phyloP scores from a whole-genome alignment of 225 moss, liverwort and hornwort species.

The Marchantia paleacea region DNA sequence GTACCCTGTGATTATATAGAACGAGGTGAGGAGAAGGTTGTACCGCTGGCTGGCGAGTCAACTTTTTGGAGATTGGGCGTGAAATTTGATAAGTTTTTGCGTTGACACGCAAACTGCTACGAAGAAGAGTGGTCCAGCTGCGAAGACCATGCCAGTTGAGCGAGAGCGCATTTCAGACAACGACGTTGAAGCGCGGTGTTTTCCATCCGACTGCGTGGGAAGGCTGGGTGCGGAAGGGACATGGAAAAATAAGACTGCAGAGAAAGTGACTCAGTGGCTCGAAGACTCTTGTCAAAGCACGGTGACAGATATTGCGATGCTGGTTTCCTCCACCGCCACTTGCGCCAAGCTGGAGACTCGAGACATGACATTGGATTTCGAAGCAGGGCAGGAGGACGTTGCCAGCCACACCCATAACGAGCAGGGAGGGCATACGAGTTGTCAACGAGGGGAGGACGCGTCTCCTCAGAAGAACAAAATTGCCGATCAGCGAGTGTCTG shows the following conservation, averaged over 20 bases:
- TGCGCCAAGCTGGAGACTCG: neutral
- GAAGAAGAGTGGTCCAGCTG: neutral
- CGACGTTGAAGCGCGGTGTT: neutral
- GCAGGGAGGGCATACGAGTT: neutral
- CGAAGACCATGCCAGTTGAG: neutral
- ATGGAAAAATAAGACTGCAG: neutral
- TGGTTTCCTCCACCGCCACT: neutral
- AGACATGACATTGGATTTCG: neutral
- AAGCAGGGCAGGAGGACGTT: neutral
- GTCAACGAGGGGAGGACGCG: neutral
- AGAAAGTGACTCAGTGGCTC: slow-evolving; percentile 18
- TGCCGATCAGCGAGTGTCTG: neutral
- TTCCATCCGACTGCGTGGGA: neutral
- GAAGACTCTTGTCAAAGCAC: slow-evolving; percentile 6
- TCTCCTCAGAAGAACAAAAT: neutral
- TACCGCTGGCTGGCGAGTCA: neutral
- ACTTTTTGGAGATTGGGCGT: neutral
- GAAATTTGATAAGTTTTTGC: neutral
- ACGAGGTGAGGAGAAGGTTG: neutral
- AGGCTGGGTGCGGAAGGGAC: neutral
- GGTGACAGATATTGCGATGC: neutral
- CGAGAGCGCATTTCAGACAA: neutral
- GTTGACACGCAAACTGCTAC: neutral
- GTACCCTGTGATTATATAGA: neutral
- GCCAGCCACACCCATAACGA: neutral